These are phyloP conservation scores for Dysphania ambrosioides DNA, from an alignment of 148 eudicot genomes.

Conservation along the genomic window DNA sequence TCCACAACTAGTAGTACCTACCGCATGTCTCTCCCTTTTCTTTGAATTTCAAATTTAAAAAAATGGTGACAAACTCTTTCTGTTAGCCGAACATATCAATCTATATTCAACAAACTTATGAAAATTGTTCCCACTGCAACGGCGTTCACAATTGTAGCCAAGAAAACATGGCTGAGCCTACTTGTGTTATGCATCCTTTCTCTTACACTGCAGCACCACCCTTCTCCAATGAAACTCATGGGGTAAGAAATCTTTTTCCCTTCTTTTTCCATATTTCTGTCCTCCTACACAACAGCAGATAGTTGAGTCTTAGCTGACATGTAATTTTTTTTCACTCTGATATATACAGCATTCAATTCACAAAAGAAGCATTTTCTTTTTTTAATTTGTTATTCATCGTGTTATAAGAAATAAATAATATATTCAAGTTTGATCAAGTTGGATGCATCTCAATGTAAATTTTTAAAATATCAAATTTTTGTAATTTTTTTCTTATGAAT, in stretches of 20 bases:
- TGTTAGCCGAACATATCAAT: background rate
- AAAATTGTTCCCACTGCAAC: background rate
- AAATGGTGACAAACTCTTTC: background rate
- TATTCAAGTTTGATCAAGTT: too few species aligned
- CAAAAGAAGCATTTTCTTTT: too few species aligned
- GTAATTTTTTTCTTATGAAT: too few species aligned
- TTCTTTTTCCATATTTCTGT: too few species aligned
- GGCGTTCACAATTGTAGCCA: background rate
- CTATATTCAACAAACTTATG: slow-evolving; percentile 5
- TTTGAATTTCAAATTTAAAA: slow-evolving; percentile 43
- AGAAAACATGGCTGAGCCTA: slow-evolving; percentile 46
- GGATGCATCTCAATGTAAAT: too few species aligned
- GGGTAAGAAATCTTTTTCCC: slow-evolving; percentile 32
- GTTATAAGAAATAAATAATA: too few species aligned
- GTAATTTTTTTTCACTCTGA: background rate
- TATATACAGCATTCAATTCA: too few species aligned
- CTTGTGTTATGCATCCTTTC: slow-evolving; percentile 53
- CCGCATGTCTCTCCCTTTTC: slow-evolving; percentile 12
- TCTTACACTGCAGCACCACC: slow-evolving; percentile 37
- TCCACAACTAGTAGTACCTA: slow-evolving; percentile 15
- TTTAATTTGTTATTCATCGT: too few species aligned
- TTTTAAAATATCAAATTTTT: too few species aligned
- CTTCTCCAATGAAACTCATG: slow-evolving; percentile 31
- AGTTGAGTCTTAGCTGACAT: background rate
- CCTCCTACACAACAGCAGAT: too few species aligned